Evolutionary conservation across 345 rosid genomes (phyloP), one percentile per base, ranked within the genome.

Genomic region (Populus deltoides): DNA sequence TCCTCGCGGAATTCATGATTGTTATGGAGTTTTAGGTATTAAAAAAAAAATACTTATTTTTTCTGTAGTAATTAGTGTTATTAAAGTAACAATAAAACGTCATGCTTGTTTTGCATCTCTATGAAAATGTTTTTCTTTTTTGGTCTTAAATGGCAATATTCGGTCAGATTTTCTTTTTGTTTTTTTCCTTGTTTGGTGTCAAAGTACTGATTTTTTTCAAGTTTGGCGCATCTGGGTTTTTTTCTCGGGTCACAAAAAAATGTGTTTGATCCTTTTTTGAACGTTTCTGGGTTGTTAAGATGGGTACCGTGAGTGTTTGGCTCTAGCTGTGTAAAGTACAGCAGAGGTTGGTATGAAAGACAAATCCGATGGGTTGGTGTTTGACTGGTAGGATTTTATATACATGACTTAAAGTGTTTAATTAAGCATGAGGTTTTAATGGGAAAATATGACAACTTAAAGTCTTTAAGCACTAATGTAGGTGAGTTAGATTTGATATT

Each of bases 1-100:
- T 18, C 83, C 90, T 3, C 85, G 89, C 13, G 85, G 89, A 68
- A 84, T 90, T 76, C 97, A 91, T 62, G 87, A 87, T 41, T 96
- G 97, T 78, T 92, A 89, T 38, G 98, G 99, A 11, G 93, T 92
- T 84, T 84, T 81, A 75, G 93, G 97, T 96, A 62, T 29, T 74
- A 75, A 7, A 53, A 41, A n/a, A n/a, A 18, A 38, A 16, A 20
- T 8, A n/a, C 20, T 5, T 39, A 24, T 33, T 35, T 25, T n/a
- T 59, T 68, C 29, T 5, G 7, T 31, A 53, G 25, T 8, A 20
- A 27, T 29, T 11, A n/a, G 16, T 33, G 1, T 31, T 29, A 11
- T 17, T 49, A 1, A 22, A 20, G 61, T 20, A 7, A 7, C 7
- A 22, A 55, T 20, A 7, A 55, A 20, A 12, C 7, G 25, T 8